Evolutionary conservation across 2,329 filamentous ascomycete species (phyloP).

Genomic region (Elsinoe necatrix): DNA sequence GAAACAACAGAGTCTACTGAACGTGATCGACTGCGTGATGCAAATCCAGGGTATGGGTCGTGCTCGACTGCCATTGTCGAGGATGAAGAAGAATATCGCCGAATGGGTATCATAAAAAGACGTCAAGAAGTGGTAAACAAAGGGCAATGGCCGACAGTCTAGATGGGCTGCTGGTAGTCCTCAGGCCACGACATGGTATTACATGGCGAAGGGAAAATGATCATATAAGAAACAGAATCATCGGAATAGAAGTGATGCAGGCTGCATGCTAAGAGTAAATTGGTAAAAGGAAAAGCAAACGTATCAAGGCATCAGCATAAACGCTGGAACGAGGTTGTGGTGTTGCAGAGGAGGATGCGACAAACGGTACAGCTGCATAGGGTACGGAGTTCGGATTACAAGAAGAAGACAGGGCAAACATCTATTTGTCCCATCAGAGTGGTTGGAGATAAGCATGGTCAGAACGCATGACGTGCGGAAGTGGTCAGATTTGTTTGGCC

Average conservation of each 20-base stretch:
- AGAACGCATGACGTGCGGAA: neutral
- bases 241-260: neutral
- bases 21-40: neutral
- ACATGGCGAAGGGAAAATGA: neutral
- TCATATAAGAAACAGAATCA: neutral
- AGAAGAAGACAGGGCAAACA: neutral
- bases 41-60: neutral
- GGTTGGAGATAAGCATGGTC: neutral
- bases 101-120: neutral
- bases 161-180: neutral
- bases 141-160: neutral
- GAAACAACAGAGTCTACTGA: neutral
- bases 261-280: neutral
- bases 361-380: neutral
- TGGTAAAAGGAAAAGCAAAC: neutral
- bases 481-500: neutral
- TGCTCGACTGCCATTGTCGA: conserved; percentile 9
- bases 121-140: neutral
- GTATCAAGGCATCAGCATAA: conserved; percentile 9
- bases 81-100: conserved; percentile 1
- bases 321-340: neutral
- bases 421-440: neutral
- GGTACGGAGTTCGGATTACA: conserved; percentile 11
- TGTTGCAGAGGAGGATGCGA: conserved; percentile 7
- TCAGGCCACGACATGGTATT: conserved; percentile 4